phyloP scores from a whole-genome alignment of 2,329 filamentous ascomycete species.

The Aspergillus tamarii region DNA sequence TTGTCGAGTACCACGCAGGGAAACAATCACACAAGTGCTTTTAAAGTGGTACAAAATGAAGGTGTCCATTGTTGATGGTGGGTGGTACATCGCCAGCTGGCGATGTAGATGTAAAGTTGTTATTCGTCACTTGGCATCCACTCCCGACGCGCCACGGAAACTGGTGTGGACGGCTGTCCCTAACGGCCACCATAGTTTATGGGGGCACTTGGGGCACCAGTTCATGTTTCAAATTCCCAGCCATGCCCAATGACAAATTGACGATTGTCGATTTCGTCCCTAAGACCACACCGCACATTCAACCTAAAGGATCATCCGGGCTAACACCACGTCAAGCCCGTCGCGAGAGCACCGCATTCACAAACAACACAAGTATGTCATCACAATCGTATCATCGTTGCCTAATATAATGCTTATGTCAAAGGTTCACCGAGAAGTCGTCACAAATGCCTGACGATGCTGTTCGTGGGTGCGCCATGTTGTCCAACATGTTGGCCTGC shows the following conservation, averaged over 20 bases:
- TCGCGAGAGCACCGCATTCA: background rate
- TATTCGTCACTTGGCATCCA: background rate
- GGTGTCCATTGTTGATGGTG: background rate
- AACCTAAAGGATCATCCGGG: background rate
- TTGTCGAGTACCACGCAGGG: background rate
- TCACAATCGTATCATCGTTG: background rate
- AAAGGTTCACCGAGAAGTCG: background rate
- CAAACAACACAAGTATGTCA: background rate
- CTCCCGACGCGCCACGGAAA: conserved; percentile 9
- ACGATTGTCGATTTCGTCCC: background rate
- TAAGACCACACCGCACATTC: background rate
- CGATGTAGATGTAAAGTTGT: conserved; percentile 1
- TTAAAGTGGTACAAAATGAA: background rate
- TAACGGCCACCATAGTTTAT: background rate
- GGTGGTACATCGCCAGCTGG: conserved; percentile 4
- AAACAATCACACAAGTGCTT: background rate
- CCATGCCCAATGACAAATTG: background rate
- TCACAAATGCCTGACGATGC: background rate
- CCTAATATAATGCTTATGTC: background rate
- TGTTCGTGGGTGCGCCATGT: background rate
- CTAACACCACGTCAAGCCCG: background rate
- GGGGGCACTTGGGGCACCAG: background rate
- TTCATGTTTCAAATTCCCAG: background rate
- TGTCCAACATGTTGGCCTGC: background rate
- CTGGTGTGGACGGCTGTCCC: background rate